These are phyloP conservation scores for Vigna reflexopilosa DNA, from an alignment of 306 rosid species.

Conservation along the genomic window DNA sequence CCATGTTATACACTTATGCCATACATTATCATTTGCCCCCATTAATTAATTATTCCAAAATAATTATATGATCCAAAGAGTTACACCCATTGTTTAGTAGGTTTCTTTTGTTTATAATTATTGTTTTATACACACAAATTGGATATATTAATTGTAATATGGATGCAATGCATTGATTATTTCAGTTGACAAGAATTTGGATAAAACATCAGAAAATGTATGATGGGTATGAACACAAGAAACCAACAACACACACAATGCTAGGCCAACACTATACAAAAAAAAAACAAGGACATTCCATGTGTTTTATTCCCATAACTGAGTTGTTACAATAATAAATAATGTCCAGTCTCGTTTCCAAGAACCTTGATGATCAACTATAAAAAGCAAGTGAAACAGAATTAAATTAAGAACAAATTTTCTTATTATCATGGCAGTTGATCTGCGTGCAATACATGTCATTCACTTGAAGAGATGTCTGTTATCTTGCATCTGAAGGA, in stretches of 20 bases:
- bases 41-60: not conserved
- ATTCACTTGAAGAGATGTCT: not conserved
- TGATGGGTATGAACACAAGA: conserved; percentile 24
- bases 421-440: not conserved
- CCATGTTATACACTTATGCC: not conserved
- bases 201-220: conserved; percentile 21
- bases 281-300: not conserved
- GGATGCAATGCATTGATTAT: not conserved
- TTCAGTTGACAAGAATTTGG: not conserved
- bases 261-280: not conserved
- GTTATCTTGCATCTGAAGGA: conserved; percentile 58
- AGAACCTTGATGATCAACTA: not conserved
- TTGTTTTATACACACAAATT: not conserved
- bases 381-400: not conserved
- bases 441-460: not conserved
- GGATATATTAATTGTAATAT: not conserved
- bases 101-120: not conserved
- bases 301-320: not conserved
- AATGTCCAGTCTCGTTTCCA: not conserved
- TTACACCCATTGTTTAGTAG: not conserved
- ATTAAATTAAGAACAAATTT: not conserved
- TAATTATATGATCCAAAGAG: not conserved
- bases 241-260: not conserved
- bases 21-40: not conserved
- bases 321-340: not conserved